Base-by-base conservation (phyloP, 495 filamentous ascomycete genomes). In the Sphaerosporella brunnea region DNA sequence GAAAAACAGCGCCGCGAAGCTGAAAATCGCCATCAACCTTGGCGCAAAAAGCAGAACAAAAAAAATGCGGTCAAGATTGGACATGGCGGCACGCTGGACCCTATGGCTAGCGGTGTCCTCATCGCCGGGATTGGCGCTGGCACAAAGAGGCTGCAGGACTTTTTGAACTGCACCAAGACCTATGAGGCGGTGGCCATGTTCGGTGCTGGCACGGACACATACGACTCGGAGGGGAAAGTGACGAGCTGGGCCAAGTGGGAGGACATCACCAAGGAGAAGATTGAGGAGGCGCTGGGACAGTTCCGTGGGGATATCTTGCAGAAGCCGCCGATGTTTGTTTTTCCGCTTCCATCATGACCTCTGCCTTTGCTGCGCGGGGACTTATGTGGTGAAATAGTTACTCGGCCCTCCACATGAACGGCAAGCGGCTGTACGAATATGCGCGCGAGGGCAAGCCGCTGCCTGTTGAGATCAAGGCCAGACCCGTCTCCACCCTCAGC, bases 31-130 rank as follows among this genome's bases (percentile, higher is more conserved):
- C 69, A 63, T 58, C 72, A 79, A 61, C 68, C 68, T 23, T 66
- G 68, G 34, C 65, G 69, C 38, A 55, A 56, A 43, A 60, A 64
- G 30, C 76, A 75, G 63, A 58, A 65, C 35, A 54, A 66, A 28
- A 64, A 70, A 0, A 50, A 80, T 5, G 70, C 82, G 48, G 79
- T 96, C 50, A 99, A 99, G 67, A 80, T 96, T 54, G 90, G 90
- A 16, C 90, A 99, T 66, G 90, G 92, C 26, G 90, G 90, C 25
- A 99, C 90, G 0, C 72, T 99, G 2, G 90, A 99, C 56, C 90
- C 90, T 2, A 73, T 95, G 52, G 90, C 90, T 11, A 93, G 84
- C 1, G 90, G 90, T 20, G 84, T 99, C 9, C 69, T 99, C 44
- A 80, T 95, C 38, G 67, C 84, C 1, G 92, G 87, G 28, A 73